phyloP scores from a whole-genome alignment of 441 rosid species.

The Theobroma grandiflorum region DNA sequence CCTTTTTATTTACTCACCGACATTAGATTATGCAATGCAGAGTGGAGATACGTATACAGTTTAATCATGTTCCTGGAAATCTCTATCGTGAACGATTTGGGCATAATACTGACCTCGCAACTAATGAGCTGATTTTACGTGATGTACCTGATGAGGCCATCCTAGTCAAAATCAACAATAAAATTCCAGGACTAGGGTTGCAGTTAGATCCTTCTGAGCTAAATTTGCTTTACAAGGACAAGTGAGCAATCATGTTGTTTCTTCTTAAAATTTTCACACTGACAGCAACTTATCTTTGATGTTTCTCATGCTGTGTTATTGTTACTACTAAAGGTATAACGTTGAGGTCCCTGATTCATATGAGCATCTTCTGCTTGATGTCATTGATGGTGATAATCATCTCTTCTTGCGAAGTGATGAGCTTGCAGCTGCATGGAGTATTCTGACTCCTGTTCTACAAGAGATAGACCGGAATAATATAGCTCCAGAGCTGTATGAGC shows the following conservation, averaged over 20 bases:
- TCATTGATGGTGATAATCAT: conserved; percentile 81
- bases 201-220: conserved; percentile 82
- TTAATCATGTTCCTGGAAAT: conserved; percentile 77
- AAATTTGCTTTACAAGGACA: conserved; percentile 79
- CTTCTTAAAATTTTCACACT: background rate
- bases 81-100: conserved; percentile 64
- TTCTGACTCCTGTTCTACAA: conserved; percentile 57
- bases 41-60: conserved; percentile 81
- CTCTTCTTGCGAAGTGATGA: conserved; percentile 86
- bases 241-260: conserved; percentile 37
- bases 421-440: conserved; percentile 79
- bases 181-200: conserved; percentile 81
- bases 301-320: conserved; percentile 17
- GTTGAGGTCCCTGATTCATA: conserved; percentile 81
- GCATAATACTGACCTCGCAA: conserved; percentile 54
- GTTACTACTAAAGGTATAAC: conserved; percentile 51
- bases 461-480: conserved; percentile 68
- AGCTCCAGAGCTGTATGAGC: conserved; percentile 67
- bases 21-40: conserved; percentile 40
- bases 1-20: conserved; percentile 13
- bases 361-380: conserved; percentile 83
- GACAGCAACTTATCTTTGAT: background rate
- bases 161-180: conserved; percentile 73
- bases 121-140: conserved; percentile 72
- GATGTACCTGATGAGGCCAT: conserved; percentile 84